Percentiles rank a stretch among this genome's conserved stretches.
Evolutionary conservation across 805 yeast species (phyloP).

Genomic region (Starmerella scarabaei): DNA sequence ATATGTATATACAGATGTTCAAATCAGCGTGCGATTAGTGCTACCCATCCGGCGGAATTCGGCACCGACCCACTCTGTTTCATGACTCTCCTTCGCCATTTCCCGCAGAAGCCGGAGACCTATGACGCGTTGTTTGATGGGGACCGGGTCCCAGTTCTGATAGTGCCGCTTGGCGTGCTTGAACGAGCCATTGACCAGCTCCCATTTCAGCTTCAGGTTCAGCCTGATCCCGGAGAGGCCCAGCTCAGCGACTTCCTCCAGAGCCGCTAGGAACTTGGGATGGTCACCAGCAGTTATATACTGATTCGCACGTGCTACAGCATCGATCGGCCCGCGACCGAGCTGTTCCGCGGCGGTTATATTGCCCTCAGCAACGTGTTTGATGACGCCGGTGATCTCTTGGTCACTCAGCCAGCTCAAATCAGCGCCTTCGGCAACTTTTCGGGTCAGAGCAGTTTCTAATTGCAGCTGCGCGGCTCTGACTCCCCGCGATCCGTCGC

Average conservation of each 20-base stretch:
- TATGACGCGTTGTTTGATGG: conserved; percentile 13
- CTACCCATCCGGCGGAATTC: conserved; percentile 1
- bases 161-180: conserved; percentile 15
- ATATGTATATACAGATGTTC: too few relatives aligned
- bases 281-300: conserved; percentile 8
- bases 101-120: conserved; percentile 12
- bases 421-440: background rate
- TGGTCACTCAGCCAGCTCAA: conserved; percentile 23
- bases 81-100: conserved; percentile 1
- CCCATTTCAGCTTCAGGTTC: conserved; percentile 20
- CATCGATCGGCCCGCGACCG: background rate
- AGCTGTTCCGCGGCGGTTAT: conserved; percentile 4
- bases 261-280: conserved; percentile 1
- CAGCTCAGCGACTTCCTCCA: background rate
- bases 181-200: conserved; percentile 14
- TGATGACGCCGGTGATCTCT: conserved; percentile 13
- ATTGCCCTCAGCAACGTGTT: conserved; percentile 3
- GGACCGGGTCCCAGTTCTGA: conserved; percentile 9
- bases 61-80: conserved; percentile 11
- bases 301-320: conserved; percentile 12
- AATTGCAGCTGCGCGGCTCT: background rate
- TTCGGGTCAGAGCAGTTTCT: background rate
- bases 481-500: background rate
- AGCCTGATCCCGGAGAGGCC: conserved; percentile 9
- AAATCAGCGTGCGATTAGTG: too few relatives aligned